Base-by-base conservation (phyloP, 495 filamentous ascomycete genomes). In the Aspergillus sparsus region DNA sequence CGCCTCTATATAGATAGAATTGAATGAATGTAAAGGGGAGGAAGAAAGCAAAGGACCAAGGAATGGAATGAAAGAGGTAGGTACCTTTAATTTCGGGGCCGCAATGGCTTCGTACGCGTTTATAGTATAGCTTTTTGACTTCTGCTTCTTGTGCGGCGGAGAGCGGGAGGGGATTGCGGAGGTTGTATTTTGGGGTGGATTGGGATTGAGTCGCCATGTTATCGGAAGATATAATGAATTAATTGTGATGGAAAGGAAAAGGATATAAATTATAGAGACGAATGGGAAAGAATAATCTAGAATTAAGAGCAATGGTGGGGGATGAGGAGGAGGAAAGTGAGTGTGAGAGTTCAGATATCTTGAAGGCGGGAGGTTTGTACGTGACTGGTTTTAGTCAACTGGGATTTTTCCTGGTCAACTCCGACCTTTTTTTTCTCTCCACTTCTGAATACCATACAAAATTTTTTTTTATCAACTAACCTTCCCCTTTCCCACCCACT, bases 131-230 rank as follows among this genome's bases (percentile, higher is more conserved):
- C 63, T 95, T 87, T 52, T 91, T 85, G 47, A 98, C 92, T 78
- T 96, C 90, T 39, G 87, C 81, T 77, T 98, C 94, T 71, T 98
- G 94, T 8, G 87, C 80, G 6, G 95, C 87, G 49, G 93, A 96
- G 50, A 98, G 83, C n/a, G 95, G 94, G 49, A 96, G 77, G 2
- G 94, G 94, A 70, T 95, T 97, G 64, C 85, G 83, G 62, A 80
- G 70, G 63, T 78, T 79, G 61, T 76, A 74, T 65, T 74, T 71
- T 53, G 59, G 53, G 21, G 36, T 55, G 3, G 47, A 21, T 13
- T 21, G 53, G 45, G 45, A 33, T 32, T 32, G 32, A 3, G 50
- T 34, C 35, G 50, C 9, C 62, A 67, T 62, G 66, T 67, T 73
- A 66, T 27, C 21, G 21, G 21, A 27, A 59, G 31, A 62, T 44